Conservation (phyloP, 208 protist species). For the Blechomonas ayalai region DNA sequence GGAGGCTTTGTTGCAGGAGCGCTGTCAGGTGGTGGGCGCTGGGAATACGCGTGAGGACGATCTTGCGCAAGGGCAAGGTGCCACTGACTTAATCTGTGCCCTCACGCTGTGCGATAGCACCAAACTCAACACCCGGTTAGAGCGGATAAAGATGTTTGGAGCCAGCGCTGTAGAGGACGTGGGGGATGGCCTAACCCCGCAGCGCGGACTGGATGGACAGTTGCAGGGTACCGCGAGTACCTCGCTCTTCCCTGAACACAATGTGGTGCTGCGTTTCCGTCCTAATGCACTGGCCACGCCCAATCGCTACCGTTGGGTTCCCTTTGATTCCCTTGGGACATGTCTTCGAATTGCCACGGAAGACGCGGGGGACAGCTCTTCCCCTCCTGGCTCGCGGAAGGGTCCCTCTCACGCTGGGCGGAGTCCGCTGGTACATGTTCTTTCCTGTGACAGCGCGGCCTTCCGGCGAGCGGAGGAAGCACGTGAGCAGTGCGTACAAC, state of each 20-base stretch:
- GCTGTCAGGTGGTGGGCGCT: constrained; percentile 7
- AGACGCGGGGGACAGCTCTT: not conserved
- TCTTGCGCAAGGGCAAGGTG: not conserved
- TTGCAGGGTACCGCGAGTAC: constrained; percentile 29
- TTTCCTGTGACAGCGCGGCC: constrained; percentile 33
- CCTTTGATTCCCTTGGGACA: constrained; percentile 57
- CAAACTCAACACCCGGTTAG: constrained; percentile 58
- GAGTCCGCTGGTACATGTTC: constrained; percentile 18
- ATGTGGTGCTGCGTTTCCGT: constrained; percentile 30
- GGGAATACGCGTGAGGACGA: not conserved
- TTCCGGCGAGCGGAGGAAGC: constrained; percentile 36
- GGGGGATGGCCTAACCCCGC: constrained; percentile 49
- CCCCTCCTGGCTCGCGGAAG: constrained; percentile 3
- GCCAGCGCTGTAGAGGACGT: constrained; percentile 67
- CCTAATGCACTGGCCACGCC: constrained; percentile 60
- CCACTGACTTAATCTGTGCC: constrained; percentile 24
- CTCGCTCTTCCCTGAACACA: constrained; percentile 61
- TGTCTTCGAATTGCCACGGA: constrained; percentile 18
- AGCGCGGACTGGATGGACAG: constrained; percentile 35
- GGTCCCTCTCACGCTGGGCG: too few species aligned
- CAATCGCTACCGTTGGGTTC: constrained; percentile 72
- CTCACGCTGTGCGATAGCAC: constrained; percentile 47
- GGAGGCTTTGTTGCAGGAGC: constrained; percentile 37
- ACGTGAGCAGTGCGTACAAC: constrained; percentile 18
- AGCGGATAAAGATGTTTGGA: constrained; percentile 74